phyloP scores from a whole-genome alignment of 306 rosid genomes.

The Coriaria nepalensis region DNA sequence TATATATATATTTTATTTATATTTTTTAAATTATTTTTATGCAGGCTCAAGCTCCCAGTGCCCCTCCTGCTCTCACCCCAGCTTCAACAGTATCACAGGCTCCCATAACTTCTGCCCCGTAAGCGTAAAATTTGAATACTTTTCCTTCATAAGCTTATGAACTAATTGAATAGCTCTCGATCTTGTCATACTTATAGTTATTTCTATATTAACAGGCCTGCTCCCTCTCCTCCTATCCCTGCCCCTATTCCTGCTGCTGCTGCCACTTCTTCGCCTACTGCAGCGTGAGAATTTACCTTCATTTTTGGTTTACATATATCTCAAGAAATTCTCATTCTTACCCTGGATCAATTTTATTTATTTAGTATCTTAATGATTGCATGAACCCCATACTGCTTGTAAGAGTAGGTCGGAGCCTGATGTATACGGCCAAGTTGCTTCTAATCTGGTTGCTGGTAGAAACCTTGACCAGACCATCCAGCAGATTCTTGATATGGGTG shows the following conservation, averaged over 20 bases:
- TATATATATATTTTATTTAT: too few relatives aligned
- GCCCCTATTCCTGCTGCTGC: conserved; percentile 4
- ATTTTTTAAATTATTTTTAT: neutral
- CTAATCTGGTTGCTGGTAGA: conserved; percentile 77
- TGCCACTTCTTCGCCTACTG: conserved; percentile 19
- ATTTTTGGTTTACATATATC: neutral
- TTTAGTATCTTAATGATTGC: neutral
- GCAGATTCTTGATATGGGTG: conserved; percentile 84
- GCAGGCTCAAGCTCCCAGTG: conserved; percentile 18
- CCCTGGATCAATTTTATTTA: neutral
- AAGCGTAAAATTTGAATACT: too few relatives aligned
- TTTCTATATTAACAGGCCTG: neutral
- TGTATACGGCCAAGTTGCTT: conserved; percentile 72
- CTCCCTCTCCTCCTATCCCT: conserved; percentile 7
- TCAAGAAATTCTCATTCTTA: too few relatives aligned
- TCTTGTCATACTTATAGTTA: too few relatives aligned
- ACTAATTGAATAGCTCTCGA: too few relatives aligned
- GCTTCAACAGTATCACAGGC: neutral
- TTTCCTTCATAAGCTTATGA: too few relatives aligned
- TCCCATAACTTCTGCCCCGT: too few relatives aligned
- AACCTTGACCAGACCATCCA: conserved; percentile 68
- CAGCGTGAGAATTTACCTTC: conserved; percentile 24
- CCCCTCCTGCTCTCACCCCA: conserved; percentile 14
- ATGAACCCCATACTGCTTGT: neutral
- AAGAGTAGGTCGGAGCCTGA: conserved; percentile 48